A percentile compares a stretch with the other conserved stretches of the same genome.
These are phyloP conservation scores for Plasmodium gaboni DNA, from an alignment of 169 alveolate species.

Conservation along the genomic window DNA sequence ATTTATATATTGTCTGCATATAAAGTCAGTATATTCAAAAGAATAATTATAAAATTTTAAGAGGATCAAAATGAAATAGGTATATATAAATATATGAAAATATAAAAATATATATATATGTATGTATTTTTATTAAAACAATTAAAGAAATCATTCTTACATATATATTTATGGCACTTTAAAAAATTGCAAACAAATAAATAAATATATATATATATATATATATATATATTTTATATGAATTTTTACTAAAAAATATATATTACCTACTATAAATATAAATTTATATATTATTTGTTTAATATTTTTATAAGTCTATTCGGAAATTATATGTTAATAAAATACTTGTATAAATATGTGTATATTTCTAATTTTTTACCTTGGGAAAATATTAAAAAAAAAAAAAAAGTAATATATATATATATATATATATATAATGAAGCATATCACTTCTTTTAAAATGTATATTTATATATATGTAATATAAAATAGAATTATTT, in stretches of 20 bases:
- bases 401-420: constrained; percentile 1
- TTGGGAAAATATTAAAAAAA: constrained; percentile 14
- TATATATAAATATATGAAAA: neutral
- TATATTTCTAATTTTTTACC: no score
- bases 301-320: neutral
- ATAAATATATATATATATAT: neutral
- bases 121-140: constrained; percentile 17
- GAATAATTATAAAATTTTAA: no score
- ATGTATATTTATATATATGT: neutral
- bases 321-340: neutral
- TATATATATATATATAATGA: neutral
- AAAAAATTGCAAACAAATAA: constrained; percentile 20
- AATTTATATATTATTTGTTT: constrained; percentile 1
- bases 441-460: no score
- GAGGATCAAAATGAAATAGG: neutral
- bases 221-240: constrained; percentile 3
- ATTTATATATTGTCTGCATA: no score
- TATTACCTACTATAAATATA: neutral
- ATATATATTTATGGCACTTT: constrained; percentile 5
- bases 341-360: constrained; percentile 12
- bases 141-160: constrained; percentile 7
- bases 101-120: constrained; percentile 4
- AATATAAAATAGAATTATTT: constrained; percentile 23
- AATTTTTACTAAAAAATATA: neutral
- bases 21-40: no score